Conservation (phyloP, 176 grass and related monocot genomes). For the Miscanthus lutarioriparius region DNA sequence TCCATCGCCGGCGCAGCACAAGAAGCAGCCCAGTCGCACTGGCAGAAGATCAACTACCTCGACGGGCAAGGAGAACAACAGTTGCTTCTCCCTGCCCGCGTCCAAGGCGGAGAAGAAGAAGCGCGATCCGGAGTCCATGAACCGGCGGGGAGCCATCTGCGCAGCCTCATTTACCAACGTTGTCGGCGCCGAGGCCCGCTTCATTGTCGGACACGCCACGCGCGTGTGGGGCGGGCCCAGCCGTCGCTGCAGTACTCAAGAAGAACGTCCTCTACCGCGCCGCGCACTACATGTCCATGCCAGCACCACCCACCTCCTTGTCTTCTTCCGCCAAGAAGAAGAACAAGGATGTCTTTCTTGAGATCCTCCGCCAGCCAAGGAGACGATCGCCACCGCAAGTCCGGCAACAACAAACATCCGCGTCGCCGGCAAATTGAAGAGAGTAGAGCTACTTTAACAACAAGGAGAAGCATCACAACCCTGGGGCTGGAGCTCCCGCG, state of each 20-base stretch:
- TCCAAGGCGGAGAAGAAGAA: slow-evolving; percentile 46
- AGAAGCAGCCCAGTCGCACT: neutral
- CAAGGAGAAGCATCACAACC: slow-evolving; percentile 29
- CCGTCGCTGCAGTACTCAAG: slow-evolving; percentile 62
- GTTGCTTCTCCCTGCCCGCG: neutral
- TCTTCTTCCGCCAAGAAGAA: slow-evolving; percentile 12
- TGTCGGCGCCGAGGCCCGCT: neutral
- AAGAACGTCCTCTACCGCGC: slow-evolving; percentile 44
- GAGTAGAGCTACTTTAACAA: neutral
- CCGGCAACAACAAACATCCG: neutral
- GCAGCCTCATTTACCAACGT: slow-evolving; percentile 71
- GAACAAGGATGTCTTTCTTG: neutral
- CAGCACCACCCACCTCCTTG: slow-evolving; percentile 43
- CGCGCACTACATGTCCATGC: slow-evolving; percentile 58
- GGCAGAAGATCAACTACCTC: neutral
- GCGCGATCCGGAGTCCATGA: slow-evolving; percentile 47
- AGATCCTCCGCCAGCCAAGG: slow-evolving; percentile 80
- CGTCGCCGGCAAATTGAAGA: neutral
- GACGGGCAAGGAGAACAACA: neutral
- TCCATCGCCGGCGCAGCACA: neutral
- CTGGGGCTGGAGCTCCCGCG: slow-evolving; percentile 61
- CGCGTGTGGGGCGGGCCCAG: slow-evolving; percentile 37
- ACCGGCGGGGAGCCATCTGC: slow-evolving; percentile 58
- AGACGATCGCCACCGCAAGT: slow-evolving; percentile 54
- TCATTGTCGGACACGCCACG: slow-evolving; percentile 79